phyloP scores from a whole-genome alignment of 805 yeast genomes.

The Candida hispaniensis region DNA sequence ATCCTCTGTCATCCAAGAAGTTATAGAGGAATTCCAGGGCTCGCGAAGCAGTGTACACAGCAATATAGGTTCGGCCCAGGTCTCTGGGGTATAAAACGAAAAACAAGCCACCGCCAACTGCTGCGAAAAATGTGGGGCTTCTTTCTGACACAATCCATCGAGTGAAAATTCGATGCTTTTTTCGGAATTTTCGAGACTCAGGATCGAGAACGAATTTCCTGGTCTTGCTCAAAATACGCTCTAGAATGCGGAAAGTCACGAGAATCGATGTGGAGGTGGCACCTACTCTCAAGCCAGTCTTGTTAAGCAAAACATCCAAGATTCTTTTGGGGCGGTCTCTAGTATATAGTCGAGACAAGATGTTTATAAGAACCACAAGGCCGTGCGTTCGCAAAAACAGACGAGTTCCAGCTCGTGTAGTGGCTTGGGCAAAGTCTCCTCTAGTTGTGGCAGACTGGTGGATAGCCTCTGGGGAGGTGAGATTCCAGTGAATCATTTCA shows the following conservation, averaged over 20 bases:
- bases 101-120: conserved; percentile 24
- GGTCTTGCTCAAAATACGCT: conserved; percentile 4
- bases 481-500: conserved; percentile 12
- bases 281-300: conserved; percentile 11
- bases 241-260: conserved; percentile 11
- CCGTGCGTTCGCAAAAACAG: conserved; percentile 20
- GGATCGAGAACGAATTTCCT: conserved; percentile 11
- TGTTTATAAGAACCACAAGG: conserved; percentile 19
- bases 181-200: conserved; percentile 16
- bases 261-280: conserved; percentile 5
- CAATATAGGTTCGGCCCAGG: conserved; percentile 23
- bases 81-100: conserved; percentile 24
- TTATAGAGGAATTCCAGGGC: conserved; percentile 31
- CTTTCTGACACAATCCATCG: conserved; percentile 15
- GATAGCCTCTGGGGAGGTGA: conserved; percentile 14
- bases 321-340: conserved; percentile 12
- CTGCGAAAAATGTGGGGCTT: conserved; percentile 20
- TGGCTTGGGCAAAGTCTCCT: conserved; percentile 19
- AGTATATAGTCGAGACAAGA: conserved; percentile 9
- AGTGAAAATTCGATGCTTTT: conserved; percentile 10
- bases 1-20: conserved; percentile 28
- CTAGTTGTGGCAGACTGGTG: conserved; percentile 12
- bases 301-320: conserved; percentile 8
- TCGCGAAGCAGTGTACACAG: conserved; percentile 28
- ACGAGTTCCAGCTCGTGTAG: conserved; percentile 15